Evolutionary conservation across 805 yeast genomes (phyloP).

Genomic region (fission yeast (Schizosaccharomyces pombe)): DNA sequence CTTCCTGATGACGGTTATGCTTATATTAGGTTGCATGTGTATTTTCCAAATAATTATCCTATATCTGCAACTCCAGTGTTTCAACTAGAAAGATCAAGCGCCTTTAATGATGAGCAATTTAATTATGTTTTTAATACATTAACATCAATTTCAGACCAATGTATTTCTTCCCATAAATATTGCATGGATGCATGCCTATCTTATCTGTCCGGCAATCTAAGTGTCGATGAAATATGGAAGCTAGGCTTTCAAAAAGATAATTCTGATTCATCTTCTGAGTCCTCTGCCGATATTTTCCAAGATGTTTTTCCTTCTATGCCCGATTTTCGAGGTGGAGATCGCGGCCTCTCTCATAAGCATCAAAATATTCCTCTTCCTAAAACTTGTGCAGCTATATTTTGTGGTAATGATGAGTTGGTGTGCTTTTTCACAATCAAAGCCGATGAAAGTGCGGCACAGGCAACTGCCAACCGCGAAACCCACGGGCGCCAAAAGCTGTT

Average conservation of each 20-base stretch:
- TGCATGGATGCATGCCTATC: conserved; percentile 66
- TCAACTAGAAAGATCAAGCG: conserved; percentile 50
- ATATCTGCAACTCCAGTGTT: conserved; percentile 28
- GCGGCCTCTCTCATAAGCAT: background rate
- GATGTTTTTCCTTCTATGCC: background rate
- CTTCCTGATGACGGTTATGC: conserved; percentile 22
- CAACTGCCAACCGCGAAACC: conserved; percentile 16
- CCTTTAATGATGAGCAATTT: conserved; percentile 27
- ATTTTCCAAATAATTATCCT: conserved; percentile 58
- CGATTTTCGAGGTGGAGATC: conserved; percentile 3
- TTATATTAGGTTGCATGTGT: conserved; percentile 45
- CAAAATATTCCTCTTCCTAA: conserved; percentile 58
- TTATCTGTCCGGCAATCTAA: conserved; percentile 56
- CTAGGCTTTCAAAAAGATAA: conserved; percentile 3
- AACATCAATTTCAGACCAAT: conserved; percentile 30
- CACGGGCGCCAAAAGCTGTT: conserved; percentile 11
- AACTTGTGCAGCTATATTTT: conserved; percentile 83
- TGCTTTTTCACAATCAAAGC: conserved; percentile 51
- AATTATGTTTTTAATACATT: conserved; percentile 29
- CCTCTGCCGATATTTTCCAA: conserved; percentile 1
- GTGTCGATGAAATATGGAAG: conserved; percentile 21
- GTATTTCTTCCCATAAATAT: conserved; percentile 32
- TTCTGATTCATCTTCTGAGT: background rate
- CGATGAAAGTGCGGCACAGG: conserved; percentile 9
- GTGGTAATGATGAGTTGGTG: conserved; percentile 50